Conservation (phyloP, 768 basidiomycete genomes). For the Xanthoconium stramineum region DNA sequence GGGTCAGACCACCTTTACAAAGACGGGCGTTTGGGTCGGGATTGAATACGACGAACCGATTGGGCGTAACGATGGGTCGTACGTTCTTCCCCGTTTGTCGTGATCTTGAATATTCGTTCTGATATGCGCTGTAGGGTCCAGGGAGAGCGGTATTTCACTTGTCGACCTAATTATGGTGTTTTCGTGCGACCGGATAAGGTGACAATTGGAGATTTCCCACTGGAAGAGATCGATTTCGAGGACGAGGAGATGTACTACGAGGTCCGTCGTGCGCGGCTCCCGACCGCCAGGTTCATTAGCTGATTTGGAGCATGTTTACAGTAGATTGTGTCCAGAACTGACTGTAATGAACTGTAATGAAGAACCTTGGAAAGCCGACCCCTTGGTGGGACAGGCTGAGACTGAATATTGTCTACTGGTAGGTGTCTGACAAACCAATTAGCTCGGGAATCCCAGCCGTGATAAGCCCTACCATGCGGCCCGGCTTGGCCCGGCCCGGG, state of each 20-base stretch:
- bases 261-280: background rate
- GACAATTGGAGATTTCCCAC: constrained; percentile 81
- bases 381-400: background rate
- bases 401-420: too few relatives aligned
- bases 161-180: constrained; percentile 71
- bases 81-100: constrained; percentile 34
- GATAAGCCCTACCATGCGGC: too few relatives aligned
- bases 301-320: background rate
- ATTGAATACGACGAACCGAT: constrained; percentile 94
- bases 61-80: constrained; percentile 96
- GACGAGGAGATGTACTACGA: constrained; percentile 67
- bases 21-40: constrained; percentile 76
- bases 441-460: too few relatives aligned
- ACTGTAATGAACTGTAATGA: too few relatives aligned
- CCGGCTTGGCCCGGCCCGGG: too few relatives aligned
- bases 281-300: background rate
- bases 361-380: background rate
- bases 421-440: background rate
- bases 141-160: constrained; percentile 83
- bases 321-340: background rate
- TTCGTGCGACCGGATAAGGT: constrained; percentile 87
- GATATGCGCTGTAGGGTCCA: constrained; percentile 54
- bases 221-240: constrained; percentile 72
- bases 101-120: background rate
- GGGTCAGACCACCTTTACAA: constrained; percentile 73